Percentiles rank a stretch among this genome's conserved stretches.
phyloP scores from a whole-genome alignment of 1,284 basidiomycete genomes.

The Baeospora myosura region DNA sequence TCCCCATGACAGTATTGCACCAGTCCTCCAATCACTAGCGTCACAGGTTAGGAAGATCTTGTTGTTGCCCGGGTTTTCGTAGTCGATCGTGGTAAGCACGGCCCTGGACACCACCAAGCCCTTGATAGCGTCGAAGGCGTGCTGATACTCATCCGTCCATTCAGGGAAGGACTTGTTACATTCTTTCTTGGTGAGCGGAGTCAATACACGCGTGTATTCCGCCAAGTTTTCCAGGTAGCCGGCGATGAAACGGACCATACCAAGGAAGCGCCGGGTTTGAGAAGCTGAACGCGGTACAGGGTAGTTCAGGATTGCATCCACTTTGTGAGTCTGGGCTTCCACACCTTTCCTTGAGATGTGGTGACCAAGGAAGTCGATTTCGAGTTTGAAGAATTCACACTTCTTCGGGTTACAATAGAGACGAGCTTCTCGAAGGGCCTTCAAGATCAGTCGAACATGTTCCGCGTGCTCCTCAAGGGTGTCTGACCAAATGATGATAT shows the following conservation, averaged over 20 bases:
- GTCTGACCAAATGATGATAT: constrained; percentile 29
- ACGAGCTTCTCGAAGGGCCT: constrained; percentile 10
- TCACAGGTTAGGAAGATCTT: constrained; percentile 30
- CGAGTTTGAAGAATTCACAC: constrained; percentile 12
- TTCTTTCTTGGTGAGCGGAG: constrained; percentile 23
- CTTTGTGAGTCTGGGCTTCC: constrained; percentile 5
- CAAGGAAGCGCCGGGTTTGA: constrained; percentile 29
- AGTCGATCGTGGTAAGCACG: constrained; percentile 25
- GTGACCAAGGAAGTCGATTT: constrained; percentile 21
- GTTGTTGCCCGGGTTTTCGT: constrained; percentile 22
- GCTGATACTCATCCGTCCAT: constrained; percentile 24
- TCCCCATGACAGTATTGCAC: constrained; percentile 26
- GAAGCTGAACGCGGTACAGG: constrained; percentile 16
- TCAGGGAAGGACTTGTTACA: constrained; percentile 19
- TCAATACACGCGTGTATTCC: constrained; percentile 23
- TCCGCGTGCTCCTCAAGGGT: constrained; percentile 17
- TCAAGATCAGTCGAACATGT: constrained; percentile 15
- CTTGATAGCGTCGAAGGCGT: constrained; percentile 34
- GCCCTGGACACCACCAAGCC: constrained; percentile 17
- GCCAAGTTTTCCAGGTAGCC: constrained; percentile 29
- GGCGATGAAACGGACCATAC: constrained; percentile 27
- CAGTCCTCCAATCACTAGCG: constrained; percentile 23
- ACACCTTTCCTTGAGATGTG: constrained; percentile 17
- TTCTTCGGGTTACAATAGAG: constrained; percentile 20
- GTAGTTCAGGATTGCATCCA: neutral